Base-by-base conservation (phyloP, 352 stramenopile species). In the Phytophthora ohioensis region DNA sequence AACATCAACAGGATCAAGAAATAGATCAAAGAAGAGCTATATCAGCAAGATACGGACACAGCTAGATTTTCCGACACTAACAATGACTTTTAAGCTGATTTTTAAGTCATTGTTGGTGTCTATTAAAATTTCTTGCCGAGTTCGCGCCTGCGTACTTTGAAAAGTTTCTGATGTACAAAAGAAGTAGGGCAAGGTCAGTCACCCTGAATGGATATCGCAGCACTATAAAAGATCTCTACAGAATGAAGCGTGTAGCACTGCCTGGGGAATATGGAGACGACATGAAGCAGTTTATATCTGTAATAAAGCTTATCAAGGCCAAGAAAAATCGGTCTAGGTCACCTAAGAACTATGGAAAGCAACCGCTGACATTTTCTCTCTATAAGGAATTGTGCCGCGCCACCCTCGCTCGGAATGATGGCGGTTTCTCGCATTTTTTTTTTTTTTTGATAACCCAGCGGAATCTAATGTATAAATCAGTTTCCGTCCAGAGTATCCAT, bases 391-490 rank as follows among this genome's bases (percentile, higher is more conserved):
- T 67, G 4, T 64, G 57, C 27, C 27, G 13, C 1, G 13, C 6
- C 2, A 58, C 55, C 2, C 34, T 67, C 5, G 31, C 8, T 1
- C 17, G 45, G 42, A 48, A 66, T 31, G 67, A 66, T 45, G 5
- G 9, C 31, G 67, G 59, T 0, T 71, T 76, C 60, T 42, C 61
- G 5, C 65, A 72, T 53, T 36, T 69, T 0, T 79, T 75, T 62
- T 39, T 79, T n/a, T n/a, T n/a, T n/a, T n/a, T n/a, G 2, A 65
- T 38, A 12, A 65, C 63, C 0, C 71, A 78, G 54, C 72, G 71
- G 66, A 75, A 78, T 57, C 13, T 75, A 0, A 75, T 72, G 71
- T 74, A 64, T 30, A 47, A 65, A 9, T 71, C 60, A 2, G 57
- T 57, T 0, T 74, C 60, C 6, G 70, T 74, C 27, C n/a, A 78